Percentiles rank a stretch among this genome's conserved stretches.
phyloP scores from a whole-genome alignment of 202 grass and related monocot genomes.

The Brachypodium distachyon region DNA sequence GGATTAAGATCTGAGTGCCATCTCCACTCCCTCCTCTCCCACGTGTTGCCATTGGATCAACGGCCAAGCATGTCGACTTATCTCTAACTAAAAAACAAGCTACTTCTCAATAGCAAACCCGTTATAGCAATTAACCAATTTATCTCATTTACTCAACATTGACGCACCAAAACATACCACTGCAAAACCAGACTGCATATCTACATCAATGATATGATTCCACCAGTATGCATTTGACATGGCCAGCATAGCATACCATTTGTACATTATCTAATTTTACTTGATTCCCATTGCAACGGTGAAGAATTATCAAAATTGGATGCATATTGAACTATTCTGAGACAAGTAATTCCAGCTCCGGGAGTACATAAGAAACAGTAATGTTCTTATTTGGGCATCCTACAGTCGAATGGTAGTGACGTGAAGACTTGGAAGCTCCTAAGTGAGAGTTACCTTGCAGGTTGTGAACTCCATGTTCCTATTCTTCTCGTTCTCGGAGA shows the following conservation, averaged over 20 bases:
- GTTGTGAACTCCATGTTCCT: slow-evolving; percentile 88
- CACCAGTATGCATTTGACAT: neutral
- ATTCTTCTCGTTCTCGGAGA: slow-evolving; percentile 94
- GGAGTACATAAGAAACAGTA: neutral
- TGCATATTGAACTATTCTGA: neutral
- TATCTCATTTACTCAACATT: no score
- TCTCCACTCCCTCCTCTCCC: no score
- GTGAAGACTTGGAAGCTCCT: neutral
- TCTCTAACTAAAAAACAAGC: no score
- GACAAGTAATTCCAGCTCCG: no score
- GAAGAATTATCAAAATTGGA: neutral
- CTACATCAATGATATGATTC: neutral
- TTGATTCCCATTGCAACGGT: neutral
- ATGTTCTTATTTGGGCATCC: neutral
- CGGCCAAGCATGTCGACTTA: no score
- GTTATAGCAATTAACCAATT: no score
- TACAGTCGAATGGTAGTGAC: neutral
- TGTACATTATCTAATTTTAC: neutral
- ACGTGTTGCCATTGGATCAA: no score
- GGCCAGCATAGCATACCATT: neutral
- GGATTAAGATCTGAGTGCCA: no score
- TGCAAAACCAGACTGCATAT: neutral
- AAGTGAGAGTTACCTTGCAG: slow-evolving; percentile 51
- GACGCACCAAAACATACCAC: neutral
- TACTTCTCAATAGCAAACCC: no score